Percentiles rank a stretch among this genome's conserved stretches.
These are phyloP conservation scores for Blepharisma japonicum DNA, from an alignment of 73 alveolate species.

Conservation along the genomic window DNA sequence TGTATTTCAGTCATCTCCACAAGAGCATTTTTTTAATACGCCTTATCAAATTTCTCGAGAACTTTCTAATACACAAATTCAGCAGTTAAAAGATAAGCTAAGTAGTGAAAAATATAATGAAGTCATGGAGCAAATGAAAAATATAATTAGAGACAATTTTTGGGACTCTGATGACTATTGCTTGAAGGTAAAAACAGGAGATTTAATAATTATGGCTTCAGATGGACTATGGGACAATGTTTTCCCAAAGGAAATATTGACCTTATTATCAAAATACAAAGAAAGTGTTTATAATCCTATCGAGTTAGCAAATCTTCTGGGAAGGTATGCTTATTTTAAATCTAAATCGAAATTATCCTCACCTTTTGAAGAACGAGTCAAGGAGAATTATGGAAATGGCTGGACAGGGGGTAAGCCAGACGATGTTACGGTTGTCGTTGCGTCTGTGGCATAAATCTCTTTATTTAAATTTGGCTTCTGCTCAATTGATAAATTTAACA, in stretches of 20 bases:
- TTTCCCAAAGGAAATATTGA: constrained; percentile 35
- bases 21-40: not conserved
- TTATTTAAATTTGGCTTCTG: no score
- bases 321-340: not conserved
- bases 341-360: not conserved
- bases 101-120: no score
- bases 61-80: not conserved
- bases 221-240: constrained; percentile 56
- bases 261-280: constrained; percentile 15
- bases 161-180: constrained; percentile 1
- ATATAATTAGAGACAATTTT: not conserved
- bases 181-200: constrained; percentile 33
- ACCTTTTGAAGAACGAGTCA: not conserved
- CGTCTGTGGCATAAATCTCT: not conserved
- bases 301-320: not conserved
- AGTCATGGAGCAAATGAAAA: no score
- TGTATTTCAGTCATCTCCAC: not conserved
- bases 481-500: no score
- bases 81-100: not conserved
- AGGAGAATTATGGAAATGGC: not conserved
- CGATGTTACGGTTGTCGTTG: constrained; percentile 20
- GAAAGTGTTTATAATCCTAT: not conserved
- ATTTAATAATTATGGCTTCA: constrained; percentile 37
- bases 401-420: constrained; percentile 33
- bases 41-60: not conserved